phyloP scores from a whole-genome alignment of 805 yeast genomes.

The Metschnikowia kofuensis region DNA sequence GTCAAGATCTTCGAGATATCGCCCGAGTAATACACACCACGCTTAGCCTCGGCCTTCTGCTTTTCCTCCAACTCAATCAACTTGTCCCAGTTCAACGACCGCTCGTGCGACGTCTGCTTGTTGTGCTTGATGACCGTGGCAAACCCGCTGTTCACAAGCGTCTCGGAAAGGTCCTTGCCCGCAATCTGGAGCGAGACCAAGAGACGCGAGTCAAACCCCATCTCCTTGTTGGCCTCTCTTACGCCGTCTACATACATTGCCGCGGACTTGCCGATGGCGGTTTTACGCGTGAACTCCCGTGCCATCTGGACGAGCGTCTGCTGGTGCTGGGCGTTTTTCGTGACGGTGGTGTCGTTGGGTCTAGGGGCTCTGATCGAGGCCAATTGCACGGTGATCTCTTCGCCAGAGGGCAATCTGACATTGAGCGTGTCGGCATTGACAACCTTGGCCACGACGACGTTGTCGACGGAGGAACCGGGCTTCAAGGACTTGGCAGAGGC shows the following conservation, averaged over 20 bases:
- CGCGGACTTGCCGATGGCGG: constrained; percentile 70
- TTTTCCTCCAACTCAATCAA: constrained; percentile 65
- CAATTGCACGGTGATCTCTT: constrained; percentile 66
- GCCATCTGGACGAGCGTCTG: constrained; percentile 62
- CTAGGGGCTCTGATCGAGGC: constrained; percentile 78
- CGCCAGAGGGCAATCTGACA: constrained; percentile 47
- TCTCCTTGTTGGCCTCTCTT: constrained; percentile 53
- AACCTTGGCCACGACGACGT: constrained; percentile 57
- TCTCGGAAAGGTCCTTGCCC: constrained; percentile 55
- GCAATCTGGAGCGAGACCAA: constrained; percentile 53
- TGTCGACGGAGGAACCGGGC: constrained; percentile 48
- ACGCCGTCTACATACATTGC: constrained; percentile 58
- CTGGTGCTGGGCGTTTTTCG: constrained; percentile 30
- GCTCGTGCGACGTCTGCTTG: constrained; percentile 62
- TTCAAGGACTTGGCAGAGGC: constrained; percentile 21
- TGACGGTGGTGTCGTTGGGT: constrained; percentile 50
- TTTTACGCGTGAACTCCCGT: constrained; percentile 69
- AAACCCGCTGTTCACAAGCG: constrained; percentile 61
- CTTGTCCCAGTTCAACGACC: constrained; percentile 75
- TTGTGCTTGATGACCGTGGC: constrained; percentile 79
- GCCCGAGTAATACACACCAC: constrained; percentile 58
- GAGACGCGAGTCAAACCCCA: constrained; percentile 62
- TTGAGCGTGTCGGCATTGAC: constrained; percentile 67
- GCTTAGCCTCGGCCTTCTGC: constrained; percentile 50
- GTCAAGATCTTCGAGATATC: constrained; percentile 47